phyloP scores from a whole-genome alignment of 441 rosid species.

The Hura crepitans region DNA sequence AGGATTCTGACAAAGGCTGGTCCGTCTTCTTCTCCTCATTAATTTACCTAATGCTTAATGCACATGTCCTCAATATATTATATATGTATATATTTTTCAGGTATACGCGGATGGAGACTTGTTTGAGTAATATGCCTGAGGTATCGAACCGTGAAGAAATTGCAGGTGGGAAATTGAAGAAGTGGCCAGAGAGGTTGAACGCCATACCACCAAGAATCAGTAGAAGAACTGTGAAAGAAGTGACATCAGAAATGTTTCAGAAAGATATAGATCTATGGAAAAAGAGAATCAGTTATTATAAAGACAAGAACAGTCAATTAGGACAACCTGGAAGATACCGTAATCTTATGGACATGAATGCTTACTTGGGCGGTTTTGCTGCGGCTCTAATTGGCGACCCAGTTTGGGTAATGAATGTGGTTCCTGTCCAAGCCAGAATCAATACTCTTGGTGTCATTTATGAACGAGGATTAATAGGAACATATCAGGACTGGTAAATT shows the following conservation, averaged over 20 bases:
- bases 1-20: slow-evolving; percentile 67
- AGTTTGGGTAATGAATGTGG: slow-evolving; percentile 87
- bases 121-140: slow-evolving; percentile 49
- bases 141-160: slow-evolving; percentile 36
- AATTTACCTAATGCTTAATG: too few species aligned
- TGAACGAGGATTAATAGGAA: slow-evolving; percentile 82
- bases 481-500: slow-evolving; percentile 66
- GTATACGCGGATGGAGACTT: slow-evolving; percentile 50
- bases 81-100: too few species aligned
- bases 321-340: slow-evolving; percentile 57
- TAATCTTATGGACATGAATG: slow-evolving; percentile 76
- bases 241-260: slow-evolving; percentile 40
- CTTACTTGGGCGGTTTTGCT: slow-evolving; percentile 72
- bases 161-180: slow-evolving; percentile 45
- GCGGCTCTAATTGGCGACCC: slow-evolving; percentile 62
- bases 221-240: slow-evolving; percentile 45
- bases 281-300: slow-evolving; percentile 57
- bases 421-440: slow-evolving; percentile 50
- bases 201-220: slow-evolving; percentile 60
- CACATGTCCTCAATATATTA: too few species aligned
- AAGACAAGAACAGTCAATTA: slow-evolving; percentile 52
- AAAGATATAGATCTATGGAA: slow-evolving; percentile 54
- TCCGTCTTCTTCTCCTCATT: background rate
- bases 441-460: slow-evolving; percentile 72
- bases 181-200: slow-evolving; percentile 68